Conservation (phyloP, 768 basidiomycete genomes). For the Russula vinacea region DNA sequence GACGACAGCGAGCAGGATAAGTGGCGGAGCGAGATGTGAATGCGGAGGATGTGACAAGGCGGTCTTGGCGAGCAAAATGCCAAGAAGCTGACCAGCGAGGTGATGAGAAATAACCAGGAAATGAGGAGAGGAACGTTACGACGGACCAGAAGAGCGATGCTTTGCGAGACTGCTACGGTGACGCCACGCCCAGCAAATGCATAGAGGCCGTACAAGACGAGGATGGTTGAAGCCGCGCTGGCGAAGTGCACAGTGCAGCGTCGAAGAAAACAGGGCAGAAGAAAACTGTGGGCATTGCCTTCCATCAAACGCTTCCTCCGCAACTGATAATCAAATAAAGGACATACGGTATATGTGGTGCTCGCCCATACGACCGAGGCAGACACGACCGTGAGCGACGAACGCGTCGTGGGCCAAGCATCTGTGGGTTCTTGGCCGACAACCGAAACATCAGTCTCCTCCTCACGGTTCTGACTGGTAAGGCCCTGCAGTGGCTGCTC, state of each 20-base stretch:
- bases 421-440: neutral
- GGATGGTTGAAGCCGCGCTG: constrained; percentile 8
- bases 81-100: constrained; percentile 35
- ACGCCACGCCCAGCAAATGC: constrained; percentile 30
- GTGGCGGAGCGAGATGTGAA: constrained; percentile 5
- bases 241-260: constrained; percentile 15
- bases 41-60: constrained; percentile 9
- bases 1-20: constrained; percentile 16
- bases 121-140: neutral
- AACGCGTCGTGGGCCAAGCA: neutral
- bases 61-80: constrained; percentile 37
- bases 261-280: constrained; percentile 20
- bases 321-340: neutral
- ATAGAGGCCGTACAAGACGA: constrained; percentile 18
- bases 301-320: neutral
- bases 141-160: constrained; percentile 38
- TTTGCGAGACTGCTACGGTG: constrained; percentile 36
- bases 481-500: constrained; percentile 20
- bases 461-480: neutral
- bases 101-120: constrained; percentile 14
- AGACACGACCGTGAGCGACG: constrained; percentile 3
- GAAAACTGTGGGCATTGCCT: constrained; percentile 5
- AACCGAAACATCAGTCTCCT: neutral
- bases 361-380: constrained; percentile 18
- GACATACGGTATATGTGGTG: constrained; percentile 21